Conservation (phyloP, 805 yeast genomes). For the Saturnispora sekii region DNA sequence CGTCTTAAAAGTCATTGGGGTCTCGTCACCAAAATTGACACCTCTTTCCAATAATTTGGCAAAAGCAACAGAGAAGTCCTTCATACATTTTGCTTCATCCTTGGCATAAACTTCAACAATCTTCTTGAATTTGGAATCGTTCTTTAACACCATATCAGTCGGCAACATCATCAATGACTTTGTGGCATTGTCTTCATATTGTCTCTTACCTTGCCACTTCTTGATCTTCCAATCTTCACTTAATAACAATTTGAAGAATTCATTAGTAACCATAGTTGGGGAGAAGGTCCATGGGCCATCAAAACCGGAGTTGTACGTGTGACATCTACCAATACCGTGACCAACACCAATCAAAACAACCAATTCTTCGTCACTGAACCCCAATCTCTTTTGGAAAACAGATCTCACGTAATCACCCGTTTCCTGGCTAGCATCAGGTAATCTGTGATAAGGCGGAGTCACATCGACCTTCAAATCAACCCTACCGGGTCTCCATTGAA, state of each 20-base stretch:
- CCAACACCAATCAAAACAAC: constrained; percentile 39
- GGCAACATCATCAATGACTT: constrained; percentile 51
- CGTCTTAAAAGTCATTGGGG: constrained; percentile 47
- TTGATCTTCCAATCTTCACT: constrained; percentile 49
- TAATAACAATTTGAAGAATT: constrained; percentile 49
- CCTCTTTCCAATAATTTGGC: constrained; percentile 60
- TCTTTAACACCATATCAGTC: constrained; percentile 44
- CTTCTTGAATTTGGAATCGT: constrained; percentile 36
- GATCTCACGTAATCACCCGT: constrained; percentile 35
- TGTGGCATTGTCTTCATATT: constrained; percentile 51
- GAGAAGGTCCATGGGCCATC: constrained; percentile 89
- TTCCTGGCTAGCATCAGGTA: constrained; percentile 41
- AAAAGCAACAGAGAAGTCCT: constrained; percentile 39
- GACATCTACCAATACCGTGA: constrained; percentile 41
- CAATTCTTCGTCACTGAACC: constrained; percentile 37
- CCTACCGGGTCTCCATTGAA: constrained; percentile 47
- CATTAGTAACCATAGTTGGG: constrained; percentile 66
- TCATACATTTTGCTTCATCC: constrained; percentile 39
- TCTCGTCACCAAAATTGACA: constrained; percentile 39
- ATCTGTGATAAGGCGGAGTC: constrained; percentile 39
- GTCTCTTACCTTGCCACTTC: constrained; percentile 54
- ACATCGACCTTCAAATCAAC: constrained; percentile 25
- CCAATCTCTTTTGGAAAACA: constrained; percentile 35
- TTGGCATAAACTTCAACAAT: constrained; percentile 40
- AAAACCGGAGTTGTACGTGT: constrained; percentile 54